Percentiles rank a stretch among this genome's conserved stretches.
These are phyloP conservation scores for Neophaeococcomyces mojaviensis DNA, from an alignment of 2,329 filamentous ascomycete species.

Conservation along the genomic window DNA sequence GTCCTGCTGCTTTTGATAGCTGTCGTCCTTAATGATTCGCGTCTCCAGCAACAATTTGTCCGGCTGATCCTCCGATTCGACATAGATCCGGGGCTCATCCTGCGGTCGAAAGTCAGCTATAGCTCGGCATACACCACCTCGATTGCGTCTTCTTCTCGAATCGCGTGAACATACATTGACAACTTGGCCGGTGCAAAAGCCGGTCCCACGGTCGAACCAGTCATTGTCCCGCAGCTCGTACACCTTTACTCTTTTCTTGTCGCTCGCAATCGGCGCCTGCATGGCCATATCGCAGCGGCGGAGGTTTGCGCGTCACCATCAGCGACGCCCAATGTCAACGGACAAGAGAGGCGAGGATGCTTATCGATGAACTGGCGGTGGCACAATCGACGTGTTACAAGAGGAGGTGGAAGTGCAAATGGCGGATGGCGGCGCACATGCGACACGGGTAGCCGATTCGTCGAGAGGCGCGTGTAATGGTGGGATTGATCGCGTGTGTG, in stretches of 20 bases:
- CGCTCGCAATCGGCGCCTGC: slow-evolving; percentile 41
- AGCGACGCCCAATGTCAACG: slow-evolving; percentile 4
- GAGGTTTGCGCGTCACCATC: slow-evolving; percentile 12
- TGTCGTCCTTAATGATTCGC: slow-evolving; percentile 84
- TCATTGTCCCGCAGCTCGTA: slow-evolving; percentile 98
- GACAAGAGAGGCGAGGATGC: slow-evolving; percentile 1
- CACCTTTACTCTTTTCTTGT: slow-evolving; percentile 76
- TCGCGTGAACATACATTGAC: slow-evolving; percentile 53
- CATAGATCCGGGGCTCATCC: slow-evolving; percentile 80
- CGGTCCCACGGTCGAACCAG: slow-evolving; percentile 97
- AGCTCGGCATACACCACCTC: not conserved
- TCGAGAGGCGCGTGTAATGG: not conserved
- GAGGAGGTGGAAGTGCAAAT: not conserved
- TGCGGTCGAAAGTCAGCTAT: slow-evolving; percentile 31
- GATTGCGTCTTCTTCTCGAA: not conserved
- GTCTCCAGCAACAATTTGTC: slow-evolving; percentile 79
- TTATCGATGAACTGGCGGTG: not conserved
- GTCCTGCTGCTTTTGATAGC: slow-evolving; percentile 98
- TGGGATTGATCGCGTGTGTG: not conserved
- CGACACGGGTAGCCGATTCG: not conserved
- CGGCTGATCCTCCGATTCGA: slow-evolving; percentile 89
- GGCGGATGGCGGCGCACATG: not conserved
- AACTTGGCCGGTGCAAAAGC: slow-evolving; percentile 78
- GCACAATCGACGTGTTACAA: not conserved
- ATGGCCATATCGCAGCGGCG: slow-evolving; percentile 33